Evolutionary conservation across 495 filamentous ascomycete genomes (phyloP).

Genomic region (Penicillium maclennaniae): DNA sequence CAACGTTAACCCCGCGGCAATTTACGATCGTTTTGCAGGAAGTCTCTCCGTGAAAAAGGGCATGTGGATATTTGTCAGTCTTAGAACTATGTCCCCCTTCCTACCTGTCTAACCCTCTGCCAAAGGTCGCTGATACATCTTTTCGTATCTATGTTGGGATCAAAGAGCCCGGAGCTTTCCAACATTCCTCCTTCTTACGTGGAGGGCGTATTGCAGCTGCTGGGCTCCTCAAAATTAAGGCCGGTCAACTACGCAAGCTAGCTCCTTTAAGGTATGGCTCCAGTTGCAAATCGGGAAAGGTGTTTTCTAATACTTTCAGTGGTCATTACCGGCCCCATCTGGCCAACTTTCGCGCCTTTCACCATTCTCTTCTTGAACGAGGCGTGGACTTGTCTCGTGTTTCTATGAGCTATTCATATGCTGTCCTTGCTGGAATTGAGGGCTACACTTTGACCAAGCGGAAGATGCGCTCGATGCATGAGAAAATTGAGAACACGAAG

Average conservation of each 20-base stretch:
- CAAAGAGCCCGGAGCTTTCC: conserved; percentile 83
- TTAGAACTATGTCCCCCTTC: no score
- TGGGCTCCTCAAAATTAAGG: conserved; percentile 77
- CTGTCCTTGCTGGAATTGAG: conserved; percentile 77
- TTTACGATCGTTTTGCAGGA: conserved; percentile 69
- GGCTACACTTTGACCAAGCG: conserved; percentile 61
- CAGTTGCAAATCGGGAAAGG: neutral
- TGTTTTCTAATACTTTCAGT: conserved; percentile 39
- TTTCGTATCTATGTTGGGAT: conserved; percentile 88
- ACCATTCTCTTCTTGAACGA: conserved; percentile 63
- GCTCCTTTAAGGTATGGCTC: conserved; percentile 35
- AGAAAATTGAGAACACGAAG: conserved; percentile 27
- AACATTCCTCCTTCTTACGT: conserved; percentile 84
- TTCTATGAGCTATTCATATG: conserved; percentile 75
- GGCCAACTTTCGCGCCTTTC: conserved; percentile 75
- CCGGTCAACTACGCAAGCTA: conserved; percentile 63
- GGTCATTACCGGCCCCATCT: conserved; percentile 86
- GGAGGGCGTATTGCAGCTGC: conserved; percentile 78
- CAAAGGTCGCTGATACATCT: conserved; percentile 62
- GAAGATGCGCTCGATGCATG: conserved; percentile 50
- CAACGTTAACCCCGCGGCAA: conserved; percentile 62
- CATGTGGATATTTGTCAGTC: conserved; percentile 80
- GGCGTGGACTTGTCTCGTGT: conserved; percentile 78
- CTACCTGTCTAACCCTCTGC: neutral
- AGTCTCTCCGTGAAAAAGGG: conserved; percentile 70